Base-by-base conservation (phyloP, 139 green algal species). In the Chlamydomonas asymmetrica region DNA sequence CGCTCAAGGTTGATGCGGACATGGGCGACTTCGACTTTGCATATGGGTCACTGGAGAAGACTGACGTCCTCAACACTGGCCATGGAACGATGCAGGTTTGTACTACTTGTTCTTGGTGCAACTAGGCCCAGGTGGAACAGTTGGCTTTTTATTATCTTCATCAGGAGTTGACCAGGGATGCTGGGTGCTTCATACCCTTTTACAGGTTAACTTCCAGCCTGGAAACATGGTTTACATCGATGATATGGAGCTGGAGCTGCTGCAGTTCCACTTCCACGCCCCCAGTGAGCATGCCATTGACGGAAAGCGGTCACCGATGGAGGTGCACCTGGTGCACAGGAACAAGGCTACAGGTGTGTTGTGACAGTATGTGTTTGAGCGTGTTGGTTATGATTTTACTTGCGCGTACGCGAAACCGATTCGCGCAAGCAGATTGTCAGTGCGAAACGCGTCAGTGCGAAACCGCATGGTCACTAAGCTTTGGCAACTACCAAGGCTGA, bases 181-280 rank as follows among this genome's bases (percentile, higher is more conserved):
- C 31, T 54, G 8, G 49, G 59, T 31, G 43, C 49, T 64, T 16
- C 27, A 39, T 50, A 8, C n/a, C 22, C 63, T 23, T 52, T 23
- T 32, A 1, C 75, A 91, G 83, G 86, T 89, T 2, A 91, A 88
- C 76, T 89, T 91, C 69, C 63, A 63, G 6, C 43, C 72, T 4
- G 81, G 79, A 57, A 86, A 87, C 56, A 70, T 71, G 41, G 41
- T 80, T 1, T 76, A 68, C 39, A 78, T 82, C 43, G 76, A 72
- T 16, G 74, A 73, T 20, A 76, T 82, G 66, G 79, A 87, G 56
- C 81, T 92, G 43, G 80, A 93, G 74, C 86, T 95, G 71, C 71
- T 95, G 40, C 92, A 97, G 83, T 92, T 87, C 79, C 92, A 96
- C 80, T 97, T 95, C 80, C 92, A 97, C 74, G 85, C 87, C 0